Conservation (phyloP, 768 basidiomycete species). For the Xerocomellus amylosporus region DNA sequence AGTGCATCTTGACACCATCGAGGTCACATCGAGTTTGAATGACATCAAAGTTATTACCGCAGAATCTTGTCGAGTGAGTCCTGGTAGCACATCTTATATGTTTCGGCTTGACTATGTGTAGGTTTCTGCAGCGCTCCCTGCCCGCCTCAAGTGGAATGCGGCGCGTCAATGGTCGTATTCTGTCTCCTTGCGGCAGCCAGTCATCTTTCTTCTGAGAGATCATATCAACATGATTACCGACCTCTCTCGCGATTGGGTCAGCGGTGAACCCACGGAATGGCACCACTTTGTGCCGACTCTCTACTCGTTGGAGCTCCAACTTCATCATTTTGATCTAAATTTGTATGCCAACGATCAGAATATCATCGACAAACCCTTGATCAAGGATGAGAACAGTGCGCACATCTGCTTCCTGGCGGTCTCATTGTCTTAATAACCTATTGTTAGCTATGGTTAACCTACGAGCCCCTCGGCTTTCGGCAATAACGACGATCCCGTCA, state of each 20-base stretch:
- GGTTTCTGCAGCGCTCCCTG: slow-evolving; percentile 73
- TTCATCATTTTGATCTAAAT: slow-evolving; percentile 76
- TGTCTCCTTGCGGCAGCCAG: slow-evolving; percentile 68
- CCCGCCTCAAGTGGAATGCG: slow-evolving; percentile 80
- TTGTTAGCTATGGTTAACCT: slow-evolving; percentile 67
- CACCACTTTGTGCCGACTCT: slow-evolving; percentile 80
- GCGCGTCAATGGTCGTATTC: slow-evolving; percentile 76
- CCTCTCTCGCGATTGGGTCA: slow-evolving; percentile 87
- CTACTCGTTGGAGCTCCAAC: slow-evolving; percentile 66
- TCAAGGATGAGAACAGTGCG: slow-evolving; percentile 81
- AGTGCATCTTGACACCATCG: slow-evolving; percentile 77
- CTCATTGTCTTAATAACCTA: neutral
- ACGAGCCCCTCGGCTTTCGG: slow-evolving; percentile 55
- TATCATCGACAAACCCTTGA: slow-evolving; percentile 85
- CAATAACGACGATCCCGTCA: slow-evolving; percentile 57
- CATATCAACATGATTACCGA: slow-evolving; percentile 95
- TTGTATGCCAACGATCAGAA: slow-evolving; percentile 94
- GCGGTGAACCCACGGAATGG: slow-evolving; percentile 78
- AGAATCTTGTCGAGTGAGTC: slow-evolving; percentile 69
- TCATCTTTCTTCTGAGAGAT: slow-evolving; percentile 80
- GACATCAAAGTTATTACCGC: slow-evolving; percentile 76
- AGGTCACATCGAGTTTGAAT: slow-evolving; percentile 82
- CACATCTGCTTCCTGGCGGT: neutral
- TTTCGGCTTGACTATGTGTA: slow-evolving; percentile 26
- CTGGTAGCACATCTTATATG: slow-evolving; percentile 11